Percentiles rank a stretch among this genome's conserved stretches.
Conservation (phyloP, 2,329 filamentous ascomycete genomes). For the Chaetomiaceae sp. region DNA sequence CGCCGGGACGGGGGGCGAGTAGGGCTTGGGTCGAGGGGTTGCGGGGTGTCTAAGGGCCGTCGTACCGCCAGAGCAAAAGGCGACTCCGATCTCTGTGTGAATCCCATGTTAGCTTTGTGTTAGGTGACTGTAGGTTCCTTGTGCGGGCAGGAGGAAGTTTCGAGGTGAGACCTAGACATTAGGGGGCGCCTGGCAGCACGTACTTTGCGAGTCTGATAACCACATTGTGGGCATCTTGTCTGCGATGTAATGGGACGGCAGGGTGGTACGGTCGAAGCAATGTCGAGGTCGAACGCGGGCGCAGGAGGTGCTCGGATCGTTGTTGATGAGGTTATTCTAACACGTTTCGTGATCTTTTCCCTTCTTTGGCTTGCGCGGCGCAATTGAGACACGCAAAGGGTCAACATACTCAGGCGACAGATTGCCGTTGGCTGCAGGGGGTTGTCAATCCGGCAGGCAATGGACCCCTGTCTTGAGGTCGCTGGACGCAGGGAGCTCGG, state of each 20-base stretch:
- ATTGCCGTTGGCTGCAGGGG: slow-evolving; percentile 5
- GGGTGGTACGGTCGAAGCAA: not conserved
- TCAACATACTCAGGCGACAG: slow-evolving; percentile 1
- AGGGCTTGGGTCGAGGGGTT: slow-evolving; percentile 15
- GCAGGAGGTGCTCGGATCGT: not conserved
- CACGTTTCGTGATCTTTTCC: not conserved
- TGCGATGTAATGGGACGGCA: not conserved
- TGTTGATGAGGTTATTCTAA: not conserved
- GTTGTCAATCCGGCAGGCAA: slow-evolving; percentile 9
- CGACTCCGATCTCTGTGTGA: slow-evolving; percentile 80
- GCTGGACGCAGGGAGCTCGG: not conserved
- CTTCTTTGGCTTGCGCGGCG: slow-evolving; percentile 3
- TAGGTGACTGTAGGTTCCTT: slow-evolving; percentile 11
- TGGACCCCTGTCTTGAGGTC: not conserved
- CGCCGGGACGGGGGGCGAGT: slow-evolving; percentile 16
- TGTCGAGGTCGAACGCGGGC: not conserved
- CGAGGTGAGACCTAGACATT: not conserved
- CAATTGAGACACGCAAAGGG: slow-evolving; percentile 5
- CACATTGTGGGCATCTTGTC: slow-evolving; percentile 79
- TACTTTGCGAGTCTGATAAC: slow-evolving; percentile 94
- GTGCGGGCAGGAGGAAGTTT: not conserved
- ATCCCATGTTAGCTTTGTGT: slow-evolving; percentile 24
- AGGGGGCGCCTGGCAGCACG: not conserved
- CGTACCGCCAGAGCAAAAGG: slow-evolving; percentile 96
- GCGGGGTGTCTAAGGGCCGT: too few species aligned